phyloP scores from a whole-genome alignment of 2,329 filamentous ascomycete genomes.

The Cytospora piceicola region DNA sequence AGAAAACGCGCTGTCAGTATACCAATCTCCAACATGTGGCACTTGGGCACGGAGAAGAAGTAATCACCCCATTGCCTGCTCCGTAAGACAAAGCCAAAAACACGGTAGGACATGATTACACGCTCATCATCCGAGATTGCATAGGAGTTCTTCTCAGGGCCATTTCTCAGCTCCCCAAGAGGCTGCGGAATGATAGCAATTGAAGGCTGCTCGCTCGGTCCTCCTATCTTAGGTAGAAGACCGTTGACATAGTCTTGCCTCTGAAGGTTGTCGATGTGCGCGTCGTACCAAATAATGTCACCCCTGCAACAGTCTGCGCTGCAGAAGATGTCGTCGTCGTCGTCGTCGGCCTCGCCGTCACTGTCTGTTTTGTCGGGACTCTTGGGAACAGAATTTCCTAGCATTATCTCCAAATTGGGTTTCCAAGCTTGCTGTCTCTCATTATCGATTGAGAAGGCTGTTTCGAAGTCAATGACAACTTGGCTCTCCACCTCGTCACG shows the following conservation, averaged over 20 bases:
- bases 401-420: background rate
- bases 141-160: background rate
- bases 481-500: conserved; percentile 40
- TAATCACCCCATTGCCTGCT: conserved; percentile 42
- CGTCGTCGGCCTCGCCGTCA: background rate
- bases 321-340: background rate
- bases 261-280: conserved; percentile 21
- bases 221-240: conserved; percentile 22
- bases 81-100: conserved; percentile 42
- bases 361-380: background rate
- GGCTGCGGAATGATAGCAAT: conserved; percentile 23
- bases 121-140: conserved; percentile 35
- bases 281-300: conserved; percentile 23
- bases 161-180: conserved; percentile 18
- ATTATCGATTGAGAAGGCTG: conserved; percentile 30
- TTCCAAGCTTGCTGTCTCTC: background rate
- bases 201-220: conserved; percentile 20
- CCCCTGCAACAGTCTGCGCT: conserved; percentile 20
- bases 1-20: background rate
- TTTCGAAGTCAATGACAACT: conserved; percentile 40
- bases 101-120: conserved; percentile 40
- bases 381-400: background rate
- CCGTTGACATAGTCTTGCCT: conserved; percentile 26
- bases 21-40: background rate
- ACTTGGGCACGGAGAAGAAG: conserved; percentile 1